phyloP scores from a whole-genome alignment of 305 asterid genomes.

The Nicotiana rustica region DNA sequence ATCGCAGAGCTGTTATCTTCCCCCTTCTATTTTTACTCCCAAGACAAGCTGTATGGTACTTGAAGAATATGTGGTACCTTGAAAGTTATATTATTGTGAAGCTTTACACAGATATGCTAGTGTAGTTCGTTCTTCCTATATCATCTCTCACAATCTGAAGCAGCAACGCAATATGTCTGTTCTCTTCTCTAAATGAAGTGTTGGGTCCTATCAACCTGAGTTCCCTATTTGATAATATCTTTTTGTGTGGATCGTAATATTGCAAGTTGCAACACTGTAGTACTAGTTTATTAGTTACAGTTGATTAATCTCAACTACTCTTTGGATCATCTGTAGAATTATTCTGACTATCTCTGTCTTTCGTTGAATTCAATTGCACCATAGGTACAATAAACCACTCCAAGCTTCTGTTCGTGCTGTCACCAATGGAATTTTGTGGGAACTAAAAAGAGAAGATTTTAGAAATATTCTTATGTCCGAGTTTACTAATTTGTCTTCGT shows the following conservation, averaged over 20 bases:
- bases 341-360: slow-evolving; percentile 21
- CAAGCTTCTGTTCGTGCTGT: slow-evolving; percentile 98
- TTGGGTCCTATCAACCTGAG: background rate
- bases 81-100: background rate
- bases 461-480: slow-evolving; percentile 94
- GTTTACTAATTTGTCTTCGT: slow-evolving; percentile 85
- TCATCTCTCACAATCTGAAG: slow-evolving; percentile 29
- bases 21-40: slow-evolving; percentile 8
- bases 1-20: slow-evolving; percentile 11
- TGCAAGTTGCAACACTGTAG: slow-evolving; percentile 10
- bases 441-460: slow-evolving; percentile 94
- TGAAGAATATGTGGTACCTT: slow-evolving; percentile 21
- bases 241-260: slow-evolving; percentile 3
- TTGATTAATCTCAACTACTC: background rate
- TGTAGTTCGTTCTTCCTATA: background rate
- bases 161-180: background rate
- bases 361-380: slow-evolving; percentile 39
- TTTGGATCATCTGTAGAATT: slow-evolving; percentile 21
- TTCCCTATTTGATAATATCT: slow-evolving; percentile 1
- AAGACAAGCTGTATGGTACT: background rate
- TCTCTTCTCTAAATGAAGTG: slow-evolving; percentile 13
- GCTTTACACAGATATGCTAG: slow-evolving; percentile 21
- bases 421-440: slow-evolving; percentile 91
- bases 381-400: slow-evolving; percentile 97
- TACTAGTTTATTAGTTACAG: slow-evolving; percentile 28